Base-by-base conservation (phyloP, 495 filamentous ascomycete genomes). In the Aspergillus diversus region DNA sequence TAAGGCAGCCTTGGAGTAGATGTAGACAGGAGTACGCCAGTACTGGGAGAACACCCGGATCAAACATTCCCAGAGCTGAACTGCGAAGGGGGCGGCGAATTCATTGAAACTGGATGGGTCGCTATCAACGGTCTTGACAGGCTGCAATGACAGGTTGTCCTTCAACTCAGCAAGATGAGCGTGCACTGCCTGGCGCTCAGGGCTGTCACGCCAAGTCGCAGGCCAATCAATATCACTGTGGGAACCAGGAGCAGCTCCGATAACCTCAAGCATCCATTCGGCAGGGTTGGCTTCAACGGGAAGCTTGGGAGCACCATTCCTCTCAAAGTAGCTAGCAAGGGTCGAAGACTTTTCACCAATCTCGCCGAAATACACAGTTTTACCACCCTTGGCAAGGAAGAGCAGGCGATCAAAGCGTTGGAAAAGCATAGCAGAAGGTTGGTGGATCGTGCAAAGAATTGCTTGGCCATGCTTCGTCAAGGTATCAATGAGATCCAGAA, bases 231-330 rank as follows among this genome's bases (percentile, higher is more conserved):
- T 84, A 47, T 90, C 85, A 59, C 86, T 90, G 63, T 83, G 72
- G 13, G 86, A 87, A 57, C 91, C 92, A n/a, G 93, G 93, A 1
- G 93, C 93, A 32, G 92, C 92, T 63, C 93, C 94, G 69, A 94
- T 96, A 53, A 92, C 89, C 70, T 97, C 92, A 39, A 98, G 81
- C 91, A 98, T 97, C 91, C 91, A 97, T 76, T 98, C 94, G 17
- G 94, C 94, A 33, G 92, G 92, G 63, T 84, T 97, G n/a, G 91
- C 90, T 15, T 90, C 87, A 70, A 69, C 9, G 83, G 90, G 76
- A 83, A 97, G 65, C 67, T 86, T 80, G 17, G 81, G 77, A 5
- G 89, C 91, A 51, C 93, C 89, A 69, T 93, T 89, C 52, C 81
- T 80, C 75, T 95, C 90, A 66, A 97, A 97, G 76, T 97, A 97